Evolutionary conservation across 108 stramenopile species (phyloP).

Genomic region (Skeletonema marinoi): DNA sequence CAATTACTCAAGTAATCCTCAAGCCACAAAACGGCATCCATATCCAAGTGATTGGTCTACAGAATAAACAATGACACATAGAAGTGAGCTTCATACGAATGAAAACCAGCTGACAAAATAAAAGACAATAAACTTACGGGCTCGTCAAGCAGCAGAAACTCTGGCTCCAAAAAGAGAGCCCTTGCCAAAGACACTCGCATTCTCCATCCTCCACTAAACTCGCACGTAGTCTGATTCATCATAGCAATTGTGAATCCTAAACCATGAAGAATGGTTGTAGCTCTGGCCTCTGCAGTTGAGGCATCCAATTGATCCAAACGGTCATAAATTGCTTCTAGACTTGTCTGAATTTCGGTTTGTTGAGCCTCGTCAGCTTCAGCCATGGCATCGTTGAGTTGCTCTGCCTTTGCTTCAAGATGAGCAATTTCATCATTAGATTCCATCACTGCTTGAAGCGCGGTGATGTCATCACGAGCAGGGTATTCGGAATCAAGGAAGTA

Average conservation of each 20-base stretch:
- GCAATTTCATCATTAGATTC: conserved; percentile 91
- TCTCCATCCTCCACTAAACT: conserved; percentile 98
- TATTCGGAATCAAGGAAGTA: conserved; percentile 97
- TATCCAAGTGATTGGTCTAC: conserved; percentile 88
- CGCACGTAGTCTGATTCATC: conserved; percentile 92
- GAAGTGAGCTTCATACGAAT: background rate
- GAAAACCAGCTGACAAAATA: background rate
- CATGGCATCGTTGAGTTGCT: conserved; percentile 87
- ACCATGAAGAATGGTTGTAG: conserved; percentile 94
- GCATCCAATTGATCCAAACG: conserved; percentile 97
- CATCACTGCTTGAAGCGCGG: conserved; percentile 97
- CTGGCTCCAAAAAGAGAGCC: conserved; percentile 84
- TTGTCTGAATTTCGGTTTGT: conserved; percentile 71
- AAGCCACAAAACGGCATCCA: conserved; percentile 89
- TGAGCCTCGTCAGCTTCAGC: conserved; percentile 86
- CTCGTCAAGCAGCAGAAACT: conserved; percentile 94
- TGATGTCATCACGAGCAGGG: conserved; percentile 89
- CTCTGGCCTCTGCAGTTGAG: conserved; percentile 95
- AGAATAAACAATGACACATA: background rate
- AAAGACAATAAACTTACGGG: conserved; percentile 90
- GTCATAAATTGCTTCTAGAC: conserved; percentile 89
- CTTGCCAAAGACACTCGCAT: conserved; percentile 91
- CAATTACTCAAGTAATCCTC: conserved; percentile 76
- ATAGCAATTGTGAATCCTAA: conserved; percentile 94
- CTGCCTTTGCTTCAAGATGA: conserved; percentile 88